Base-by-base conservation (phyloP, 139 green algal genomes). In the Spirogloea muscicola region DNA sequence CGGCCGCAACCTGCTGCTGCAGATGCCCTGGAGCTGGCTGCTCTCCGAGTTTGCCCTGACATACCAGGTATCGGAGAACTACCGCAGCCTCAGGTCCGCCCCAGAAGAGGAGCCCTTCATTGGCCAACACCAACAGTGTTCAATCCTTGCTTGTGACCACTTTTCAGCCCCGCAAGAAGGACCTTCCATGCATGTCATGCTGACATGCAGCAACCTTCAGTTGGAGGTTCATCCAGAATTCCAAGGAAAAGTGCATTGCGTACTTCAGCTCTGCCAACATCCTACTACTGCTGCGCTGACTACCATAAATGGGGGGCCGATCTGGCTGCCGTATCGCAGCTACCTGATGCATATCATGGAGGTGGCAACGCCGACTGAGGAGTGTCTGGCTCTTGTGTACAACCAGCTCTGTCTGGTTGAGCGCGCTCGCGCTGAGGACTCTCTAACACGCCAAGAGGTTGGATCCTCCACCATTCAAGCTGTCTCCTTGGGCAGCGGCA, bases 331-430 rank as follows among this genome's bases (percentile, higher is more conserved):
- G 7, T 62, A 33, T 6, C 40, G n/a, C 72, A 77, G 72, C n/a
- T 80, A 80, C 60, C 36, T 80, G 25, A 62, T 39, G 0, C 72
- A 78, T 29, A 25, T 80, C 34, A 80, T 80, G 72, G 43, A 80
- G 29, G 49, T 77, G 33, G 72, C 72, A 18, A 80, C 63, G 21
- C 72, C 72, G 1, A 80, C 72, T 0, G 48, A 70, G 34, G 72
- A 80, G 31, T 80, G 72, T 52, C 4, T 68, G 21, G 3, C 16
- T 2, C 48, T 80, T 7, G 63, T 80, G 36, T 16, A 77, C 52
- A 40, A 64, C 21, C 33, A 76, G 36, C 7, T 80, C 34, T 31
- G 33, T 31, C 72, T 63, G 10, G 48, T 73, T 21, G 21, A 62
- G 39, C 39, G 61, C 7, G 6, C 48, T 13, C 31, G 48, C 25